Evolutionary conservation across 805 yeast genomes (phyloP).

Genomic region (Vanderwaltozyma polyspora): DNA sequence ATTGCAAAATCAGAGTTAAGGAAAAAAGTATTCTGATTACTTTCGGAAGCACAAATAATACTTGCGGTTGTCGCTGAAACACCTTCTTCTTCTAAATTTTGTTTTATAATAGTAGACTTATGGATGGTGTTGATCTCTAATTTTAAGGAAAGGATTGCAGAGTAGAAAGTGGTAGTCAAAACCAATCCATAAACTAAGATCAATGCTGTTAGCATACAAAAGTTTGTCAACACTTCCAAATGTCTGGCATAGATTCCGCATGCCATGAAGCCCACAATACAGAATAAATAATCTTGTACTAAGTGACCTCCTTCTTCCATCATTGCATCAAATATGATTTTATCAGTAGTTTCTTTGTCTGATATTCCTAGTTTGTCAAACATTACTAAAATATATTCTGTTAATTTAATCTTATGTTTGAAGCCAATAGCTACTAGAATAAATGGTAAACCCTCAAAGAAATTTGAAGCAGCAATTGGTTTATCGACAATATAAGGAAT

Average conservation of each 20-base stretch:
- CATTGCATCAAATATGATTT: conserved; percentile 28
- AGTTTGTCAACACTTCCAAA: conserved; percentile 65
- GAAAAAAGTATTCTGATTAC: conserved; percentile 9
- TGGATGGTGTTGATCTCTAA: conserved; percentile 81
- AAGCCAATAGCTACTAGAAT: conserved; percentile 87
- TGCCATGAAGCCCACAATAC: conserved; percentile 54
- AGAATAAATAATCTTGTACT: conserved; percentile 68
- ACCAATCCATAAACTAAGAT: conserved; percentile 61
- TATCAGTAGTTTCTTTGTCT: conserved; percentile 17
- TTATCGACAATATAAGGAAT: conserved; percentile 45
- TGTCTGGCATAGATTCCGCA: conserved; percentile 56
- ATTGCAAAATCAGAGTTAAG: conserved; percentile 32
- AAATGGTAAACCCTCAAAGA: conserved; percentile 89
- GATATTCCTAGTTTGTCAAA: conserved; percentile 26
- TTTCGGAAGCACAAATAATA: conserved; percentile 36
- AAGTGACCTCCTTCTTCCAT: conserved; percentile 28
- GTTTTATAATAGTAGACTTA: conserved; percentile 62
- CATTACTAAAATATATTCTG: conserved; percentile 42
- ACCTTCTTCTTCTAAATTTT: conserved; percentile 87
- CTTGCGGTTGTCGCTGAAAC: conserved; percentile 62
- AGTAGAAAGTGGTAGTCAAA: conserved; percentile 66
- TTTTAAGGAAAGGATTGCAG: conserved; percentile 77
- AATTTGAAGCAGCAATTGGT: conserved; percentile 56
- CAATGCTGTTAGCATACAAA: conserved; percentile 63
- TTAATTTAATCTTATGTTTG: conserved; percentile 67